Percentiles rank a stretch among this genome's conserved stretches.
Conservation (phyloP, 768 basidiomycete genomes). For the Rhizopogon vinicolor region DNA sequence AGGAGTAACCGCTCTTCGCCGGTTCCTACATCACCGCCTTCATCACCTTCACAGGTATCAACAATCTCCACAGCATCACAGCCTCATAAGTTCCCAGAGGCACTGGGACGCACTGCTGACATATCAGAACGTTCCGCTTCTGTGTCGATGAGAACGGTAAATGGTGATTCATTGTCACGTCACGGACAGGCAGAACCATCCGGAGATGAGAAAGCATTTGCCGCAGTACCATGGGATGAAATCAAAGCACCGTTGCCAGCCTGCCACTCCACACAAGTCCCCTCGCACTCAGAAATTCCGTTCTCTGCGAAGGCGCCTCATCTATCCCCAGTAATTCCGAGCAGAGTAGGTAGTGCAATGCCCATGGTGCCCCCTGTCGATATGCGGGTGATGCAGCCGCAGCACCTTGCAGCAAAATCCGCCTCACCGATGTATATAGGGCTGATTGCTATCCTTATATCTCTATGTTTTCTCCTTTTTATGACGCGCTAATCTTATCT, state of each 20-base stretch:
- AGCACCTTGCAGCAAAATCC: not conserved
- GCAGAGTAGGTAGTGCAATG: not conserved
- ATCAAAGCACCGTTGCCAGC: not conserved
- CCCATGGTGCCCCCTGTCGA: not conserved
- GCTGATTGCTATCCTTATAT: not conserved
- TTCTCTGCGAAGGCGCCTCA: not conserved
- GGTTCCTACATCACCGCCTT: not conserved
- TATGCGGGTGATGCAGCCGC: not conserved
- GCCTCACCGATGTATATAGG: not conserved
- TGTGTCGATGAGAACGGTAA: not conserved
- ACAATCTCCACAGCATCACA: not conserved
- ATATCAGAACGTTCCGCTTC: not conserved
- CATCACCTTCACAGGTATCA: not conserved
- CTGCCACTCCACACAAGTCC: not conserved
- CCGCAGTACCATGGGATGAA: not conserved
- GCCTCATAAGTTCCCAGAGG: not conserved
- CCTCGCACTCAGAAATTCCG: not conserved
- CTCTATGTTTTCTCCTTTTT: not conserved
- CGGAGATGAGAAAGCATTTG: slow-evolving; percentile 1
- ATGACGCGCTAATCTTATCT: not conserved
- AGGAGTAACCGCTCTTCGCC: not conserved
- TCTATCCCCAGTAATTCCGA: not conserved
- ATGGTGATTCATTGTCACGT: not conserved
- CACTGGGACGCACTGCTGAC: not conserved
- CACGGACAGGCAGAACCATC: not conserved